Evolutionary conservation across 73 alveolate species (phyloP).

Genomic region (Paramecium octaurelia): DNA sequence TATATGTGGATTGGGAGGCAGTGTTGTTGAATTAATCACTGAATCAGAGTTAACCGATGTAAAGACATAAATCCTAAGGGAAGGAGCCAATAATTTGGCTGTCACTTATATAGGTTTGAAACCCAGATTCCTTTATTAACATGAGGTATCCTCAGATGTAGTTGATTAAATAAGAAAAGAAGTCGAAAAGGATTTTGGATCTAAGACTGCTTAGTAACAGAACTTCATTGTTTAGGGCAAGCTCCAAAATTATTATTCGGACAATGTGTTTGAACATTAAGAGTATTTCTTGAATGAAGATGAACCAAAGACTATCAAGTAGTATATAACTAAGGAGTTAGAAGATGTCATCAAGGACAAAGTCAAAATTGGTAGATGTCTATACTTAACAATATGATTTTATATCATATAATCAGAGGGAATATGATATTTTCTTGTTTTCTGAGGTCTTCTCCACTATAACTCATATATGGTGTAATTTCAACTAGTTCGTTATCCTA

Average conservation of each 20-base stretch:
- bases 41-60: neutral
- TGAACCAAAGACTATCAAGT: neutral
- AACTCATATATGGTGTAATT: neutral
- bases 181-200: neutral
- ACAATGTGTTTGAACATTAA: neutral
- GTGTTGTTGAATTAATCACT: neutral
- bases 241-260: neutral
- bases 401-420: neutral
- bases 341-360: neutral
- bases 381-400: neutral
- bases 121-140: neutral
- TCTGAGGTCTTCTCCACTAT: neutral
- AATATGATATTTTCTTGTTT: neutral
- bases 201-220: neutral
- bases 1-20: neutral
- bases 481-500: neutral
- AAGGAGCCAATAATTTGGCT: slow-evolving; percentile 3
- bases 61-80: neutral
- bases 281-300: slow-evolving; percentile 31
- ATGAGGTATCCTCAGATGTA: neutral
- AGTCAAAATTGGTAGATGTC: neutral
- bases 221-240: slow-evolving; percentile 23
- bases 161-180: neutral
- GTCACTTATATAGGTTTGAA: slow-evolving; percentile 19
- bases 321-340: neutral